Evolutionary conservation across 1,139 yeast genomes (phyloP), one percentile per base, ranked within the genome.

Genomic region (Yamadazyma sp.): DNA sequence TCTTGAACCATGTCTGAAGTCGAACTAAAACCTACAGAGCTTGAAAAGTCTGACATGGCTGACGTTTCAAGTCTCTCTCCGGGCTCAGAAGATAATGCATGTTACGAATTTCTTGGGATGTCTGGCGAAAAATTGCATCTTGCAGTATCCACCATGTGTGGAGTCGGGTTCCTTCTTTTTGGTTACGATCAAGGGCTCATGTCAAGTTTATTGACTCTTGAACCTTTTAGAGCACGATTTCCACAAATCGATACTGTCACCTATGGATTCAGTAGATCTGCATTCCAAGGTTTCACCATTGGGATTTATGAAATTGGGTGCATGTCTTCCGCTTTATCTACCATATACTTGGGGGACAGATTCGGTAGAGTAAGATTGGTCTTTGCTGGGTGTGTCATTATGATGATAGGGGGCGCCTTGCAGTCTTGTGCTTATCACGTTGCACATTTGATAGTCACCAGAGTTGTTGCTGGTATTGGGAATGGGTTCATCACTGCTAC

Each of bases 101-200:
- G 39, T 3, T 54, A 59, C 37, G 34, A 47, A 2, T 64, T 42
- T 39, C 35, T 63, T 32, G 67, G 67, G 0, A 27, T 63, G 36
- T 48, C 44, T 4, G 71, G 71, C 14, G 37, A 41, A 25, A 55
- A 46, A 32, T 50, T 65, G 33, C 57, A 61, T 38, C 38, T 48
- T 11, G 56, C 61, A 2, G 60, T 65, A 16, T 54, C 69, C 1
- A 39, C 50, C 18, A 53, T 61, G 40, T 64, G 66, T 28, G 62
- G 64, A 18, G 54, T 62, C 23, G 69, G 69, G 2, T 63, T 64
- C 39, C 45, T 61, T 18, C 51, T 65, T 22, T 66, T 65, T 38
- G 80, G 81, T 11, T 73, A 73, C 48, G 76, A 73, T 44, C 77
- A 75, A 50, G 76, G 79, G 28, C 75, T 75, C 23, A 68, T 73